Base-by-base conservation (phyloP, 106 monocot genomes). In the Ottelia alismoides region DNA sequence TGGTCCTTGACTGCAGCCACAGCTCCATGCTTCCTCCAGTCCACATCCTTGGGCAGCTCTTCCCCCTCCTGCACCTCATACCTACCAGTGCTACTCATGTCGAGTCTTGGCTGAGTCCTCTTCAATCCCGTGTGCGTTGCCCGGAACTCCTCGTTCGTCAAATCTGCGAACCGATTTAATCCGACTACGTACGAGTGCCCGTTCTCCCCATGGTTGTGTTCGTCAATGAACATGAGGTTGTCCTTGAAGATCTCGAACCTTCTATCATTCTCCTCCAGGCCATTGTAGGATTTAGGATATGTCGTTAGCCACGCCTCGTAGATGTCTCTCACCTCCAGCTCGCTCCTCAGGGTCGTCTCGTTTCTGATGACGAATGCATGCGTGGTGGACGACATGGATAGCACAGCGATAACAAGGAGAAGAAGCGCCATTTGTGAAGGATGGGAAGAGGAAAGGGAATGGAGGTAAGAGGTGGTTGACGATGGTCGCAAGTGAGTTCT, bases 141-240 rank as follows among this genome's bases (percentile, higher is more conserved):
- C 27, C 87, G 65, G 65, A 64, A 93, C 77, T 93, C 93, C 51
- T 82, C 83, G 53, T 87, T 93, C 18, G 87, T 93, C 28, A 93
- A 67, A 56, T 93, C 93, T 9, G 93, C 93, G 72, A 93, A 93
- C 14, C 74, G 74, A 67, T 77, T 93, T 27, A 93, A 43, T n/a
- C 83, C 87, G 16, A 93, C 58, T 16, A 57, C 43, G 63, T 67
- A 93, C 11, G 74, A 63, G 51, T 74, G 76, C 9, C 45, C 56
- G 16, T 74, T 77, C 78, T 26, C 76, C 76, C 29, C 51, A 73
- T 18, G 77, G 72, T 87, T 93, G 75, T 87, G 83, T 58, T 64
- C 83, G 67, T 93, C 93, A 32, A 93, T 55, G 72, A 64, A 93
- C 7, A 61, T 40, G 51, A 87, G 77, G 40, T 93, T 93, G 11